These are phyloP conservation scores for Sisymbrium irio DNA, from an alignment of 345 rosid species.

Conservation along the genomic window DNA sequence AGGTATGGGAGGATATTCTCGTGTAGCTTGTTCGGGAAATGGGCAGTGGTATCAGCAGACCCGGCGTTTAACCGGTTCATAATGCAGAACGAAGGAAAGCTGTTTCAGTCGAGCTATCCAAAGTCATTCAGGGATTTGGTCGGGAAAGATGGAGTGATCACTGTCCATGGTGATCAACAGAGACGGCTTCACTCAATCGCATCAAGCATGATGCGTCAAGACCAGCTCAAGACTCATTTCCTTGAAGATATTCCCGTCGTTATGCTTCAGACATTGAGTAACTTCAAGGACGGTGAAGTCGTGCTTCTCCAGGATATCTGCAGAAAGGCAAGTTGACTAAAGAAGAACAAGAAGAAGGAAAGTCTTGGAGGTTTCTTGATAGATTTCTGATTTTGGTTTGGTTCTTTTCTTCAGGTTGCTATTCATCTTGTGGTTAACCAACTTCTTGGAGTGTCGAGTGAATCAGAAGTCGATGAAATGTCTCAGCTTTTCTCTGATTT, in stretches of 20 bases:
- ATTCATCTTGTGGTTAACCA: conserved; percentile 85
- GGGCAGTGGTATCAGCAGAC: conserved; percentile 76
- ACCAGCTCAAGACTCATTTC: conserved; percentile 67
- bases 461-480: conserved; percentile 70
- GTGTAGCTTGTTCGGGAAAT: conserved; percentile 71
- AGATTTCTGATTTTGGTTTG: conserved; percentile 13
- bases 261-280: conserved; percentile 45
- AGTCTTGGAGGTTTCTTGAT: not conserved
- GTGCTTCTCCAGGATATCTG: conserved; percentile 75
- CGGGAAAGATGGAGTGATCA: conserved; percentile 80
- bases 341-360: not conserved
- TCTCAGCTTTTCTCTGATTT: conserved; percentile 72
- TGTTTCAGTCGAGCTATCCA: conserved; percentile 84
- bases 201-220: conserved; percentile 72
- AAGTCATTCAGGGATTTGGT: conserved; percentile 84
- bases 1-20: conserved; percentile 79
- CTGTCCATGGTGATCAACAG: conserved; percentile 74
- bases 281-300: conserved; percentile 45
- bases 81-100: conserved; percentile 77
- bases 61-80: conserved; percentile 63
- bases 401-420: conserved; percentile 51
- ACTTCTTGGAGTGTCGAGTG: conserved; percentile 59
- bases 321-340: conserved; percentile 55
- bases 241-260: conserved; percentile 59
- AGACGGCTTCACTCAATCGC: conserved; percentile 77